Conservation (phyloP, 2,329 filamentous ascomycete genomes). For the Byssothecium circinans region DNA sequence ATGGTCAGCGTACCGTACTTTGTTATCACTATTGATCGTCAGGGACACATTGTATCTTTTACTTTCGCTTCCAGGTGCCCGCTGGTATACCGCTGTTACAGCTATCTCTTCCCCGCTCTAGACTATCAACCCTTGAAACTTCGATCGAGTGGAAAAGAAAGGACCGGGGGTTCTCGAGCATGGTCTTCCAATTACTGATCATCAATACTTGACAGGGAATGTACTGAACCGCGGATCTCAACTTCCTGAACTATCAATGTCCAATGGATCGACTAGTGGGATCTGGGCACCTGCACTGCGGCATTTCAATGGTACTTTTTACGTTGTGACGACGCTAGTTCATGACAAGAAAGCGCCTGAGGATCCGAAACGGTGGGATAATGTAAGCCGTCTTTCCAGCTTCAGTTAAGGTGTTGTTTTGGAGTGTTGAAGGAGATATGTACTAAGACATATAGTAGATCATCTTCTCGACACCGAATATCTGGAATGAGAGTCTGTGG, state of each 20-base stretch:
- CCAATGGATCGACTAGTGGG: constrained; percentile 41
- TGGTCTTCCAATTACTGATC: neutral
- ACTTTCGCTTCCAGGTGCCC: constrained; percentile 13
- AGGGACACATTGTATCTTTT: constrained; percentile 6
- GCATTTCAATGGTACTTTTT: constrained; percentile 45
- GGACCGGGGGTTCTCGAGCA: neutral
- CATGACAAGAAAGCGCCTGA: constrained; percentile 30
- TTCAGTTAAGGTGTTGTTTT: too few relatives aligned
- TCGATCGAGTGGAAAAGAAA: neutral
- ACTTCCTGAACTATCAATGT: constrained; percentile 40
- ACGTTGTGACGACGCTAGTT: constrained; percentile 43
- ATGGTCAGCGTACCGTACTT: neutral
- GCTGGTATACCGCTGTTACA: too few relatives aligned
- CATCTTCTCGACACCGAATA: constrained; percentile 51
- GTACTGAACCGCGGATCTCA: constrained; percentile 42
- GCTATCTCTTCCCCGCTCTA: too few relatives aligned
- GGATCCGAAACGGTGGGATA: constrained; percentile 43
- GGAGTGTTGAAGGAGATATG: neutral
- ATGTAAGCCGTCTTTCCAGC: constrained; percentile 18
- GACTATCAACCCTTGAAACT: too few relatives aligned
- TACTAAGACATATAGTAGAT: constrained; percentile 17
- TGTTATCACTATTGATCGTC: constrained; percentile 10
- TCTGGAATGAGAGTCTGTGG: constrained; percentile 51
- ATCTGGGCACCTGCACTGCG: constrained; percentile 48
- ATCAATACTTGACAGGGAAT: constrained; percentile 25